These are phyloP conservation scores for Solanum hybrid DNA, from an alignment of 305 asterid species.

Conservation along the genomic window DNA sequence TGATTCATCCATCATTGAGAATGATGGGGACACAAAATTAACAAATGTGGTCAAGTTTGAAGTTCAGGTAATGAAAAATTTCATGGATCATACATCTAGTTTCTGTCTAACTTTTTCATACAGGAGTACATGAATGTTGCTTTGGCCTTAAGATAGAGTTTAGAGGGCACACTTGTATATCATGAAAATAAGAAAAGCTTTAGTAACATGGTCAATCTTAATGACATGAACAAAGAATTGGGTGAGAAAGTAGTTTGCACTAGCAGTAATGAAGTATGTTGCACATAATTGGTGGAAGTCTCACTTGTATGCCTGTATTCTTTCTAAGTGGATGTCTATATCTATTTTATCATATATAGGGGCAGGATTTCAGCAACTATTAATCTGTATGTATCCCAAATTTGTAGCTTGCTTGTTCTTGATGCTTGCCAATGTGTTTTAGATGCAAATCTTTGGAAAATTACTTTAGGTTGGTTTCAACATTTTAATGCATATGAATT, in stretches of 20 bases:
- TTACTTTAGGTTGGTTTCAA: background rate
- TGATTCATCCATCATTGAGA: conserved; percentile 48
- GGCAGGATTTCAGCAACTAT: background rate
- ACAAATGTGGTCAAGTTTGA: conserved; percentile 76
- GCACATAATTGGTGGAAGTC: background rate
- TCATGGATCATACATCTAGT: background rate
- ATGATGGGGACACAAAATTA: conserved; percentile 28
- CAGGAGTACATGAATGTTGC: background rate
- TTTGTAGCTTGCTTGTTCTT: background rate
- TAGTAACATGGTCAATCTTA: background rate
- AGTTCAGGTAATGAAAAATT: conserved; percentile 52
- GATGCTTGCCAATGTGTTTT: background rate
- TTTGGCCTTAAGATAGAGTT: background rate
- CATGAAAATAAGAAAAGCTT: background rate
- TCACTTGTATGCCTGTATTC: background rate
- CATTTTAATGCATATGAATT: background rate
- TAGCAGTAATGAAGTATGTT: background rate
- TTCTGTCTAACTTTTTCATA: background rate
- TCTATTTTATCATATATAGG: background rate
- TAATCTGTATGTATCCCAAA: background rate
- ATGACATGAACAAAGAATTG: background rate
- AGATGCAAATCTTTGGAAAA: background rate
- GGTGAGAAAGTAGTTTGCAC: background rate
- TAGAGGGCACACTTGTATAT: background rate
- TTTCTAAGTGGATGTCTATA: background rate